Conservation (phyloP, 208 protist genomes). For the Wallacemonas collosoma region DNA sequence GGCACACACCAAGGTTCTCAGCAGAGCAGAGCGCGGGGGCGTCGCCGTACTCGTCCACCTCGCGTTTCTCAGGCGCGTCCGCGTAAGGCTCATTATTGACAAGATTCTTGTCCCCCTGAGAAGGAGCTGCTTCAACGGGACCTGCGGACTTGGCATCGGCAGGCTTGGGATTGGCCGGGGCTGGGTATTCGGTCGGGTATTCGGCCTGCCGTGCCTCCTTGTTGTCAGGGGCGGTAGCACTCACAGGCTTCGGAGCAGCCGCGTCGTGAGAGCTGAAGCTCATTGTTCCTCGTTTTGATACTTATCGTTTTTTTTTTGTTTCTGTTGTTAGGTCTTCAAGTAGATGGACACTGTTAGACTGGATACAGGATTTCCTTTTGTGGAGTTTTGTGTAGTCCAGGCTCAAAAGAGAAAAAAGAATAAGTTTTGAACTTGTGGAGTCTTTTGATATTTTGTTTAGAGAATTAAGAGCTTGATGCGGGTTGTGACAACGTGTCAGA, state of each 20-base stretch:
- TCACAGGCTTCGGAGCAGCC: neutral
- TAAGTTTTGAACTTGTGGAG: constrained; percentile 1
- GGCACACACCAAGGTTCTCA: constrained; percentile 33
- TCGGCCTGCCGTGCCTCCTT: constrained; percentile 5
- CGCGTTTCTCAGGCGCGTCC: neutral
- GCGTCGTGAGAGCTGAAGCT: constrained; percentile 1
- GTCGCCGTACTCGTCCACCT: constrained; percentile 1
- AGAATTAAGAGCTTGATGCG: too few species aligned
- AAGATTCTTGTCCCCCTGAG: neutral
- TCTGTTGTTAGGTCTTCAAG: neutral
- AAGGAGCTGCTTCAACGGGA: neutral
- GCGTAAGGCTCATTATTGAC: neutral
- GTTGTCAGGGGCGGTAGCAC: neutral
- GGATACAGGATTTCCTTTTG: too few species aligned
- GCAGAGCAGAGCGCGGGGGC: constrained; percentile 26
- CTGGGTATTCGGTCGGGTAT: constrained; percentile 11
- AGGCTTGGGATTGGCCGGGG: neutral
- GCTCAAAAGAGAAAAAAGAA: neutral
- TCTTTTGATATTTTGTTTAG: neutral
- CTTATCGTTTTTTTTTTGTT: constrained; percentile 6
- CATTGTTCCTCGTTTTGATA: constrained; percentile 9
- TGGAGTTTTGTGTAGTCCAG: neutral
- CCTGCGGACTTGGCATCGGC: neutral
- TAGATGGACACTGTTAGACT: too few species aligned
- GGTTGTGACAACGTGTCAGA: too few species aligned